phyloP scores from a whole-genome alignment of 2,329 filamentous ascomycete species.

The Exophiala lecanii-corni region DNA sequence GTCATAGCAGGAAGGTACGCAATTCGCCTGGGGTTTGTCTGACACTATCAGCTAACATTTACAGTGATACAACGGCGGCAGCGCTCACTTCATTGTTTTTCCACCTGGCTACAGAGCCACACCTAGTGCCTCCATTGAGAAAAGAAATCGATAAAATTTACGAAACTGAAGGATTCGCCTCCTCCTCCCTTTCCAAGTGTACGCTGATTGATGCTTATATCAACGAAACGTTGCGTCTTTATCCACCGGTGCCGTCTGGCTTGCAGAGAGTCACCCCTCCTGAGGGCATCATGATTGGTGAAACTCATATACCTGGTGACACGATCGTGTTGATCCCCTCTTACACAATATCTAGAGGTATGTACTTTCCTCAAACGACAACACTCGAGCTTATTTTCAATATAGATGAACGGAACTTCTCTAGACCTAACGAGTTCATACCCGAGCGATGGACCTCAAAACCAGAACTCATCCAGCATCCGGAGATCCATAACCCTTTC shows the following conservation, averaged over 20 bases:
- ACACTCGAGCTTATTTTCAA: too few relatives aligned
- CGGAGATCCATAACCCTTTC: constrained; percentile 32
- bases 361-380: constrained; percentile 9
- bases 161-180: constrained; percentile 3
- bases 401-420: constrained; percentile 29
- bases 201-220: constrained; percentile 35
- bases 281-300: constrained; percentile 34
- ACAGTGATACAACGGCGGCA: constrained; percentile 40
- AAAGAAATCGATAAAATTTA: constrained; percentile 15
- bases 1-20: constrained; percentile 12
- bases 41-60: too few relatives aligned
- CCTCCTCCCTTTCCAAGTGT: constrained; percentile 5
- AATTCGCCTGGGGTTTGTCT: too few relatives aligned
- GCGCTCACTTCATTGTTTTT: constrained; percentile 40
- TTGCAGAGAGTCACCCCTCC: constrained; percentile 35
- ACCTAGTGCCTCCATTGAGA: constrained; percentile 3
- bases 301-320: constrained; percentile 30
- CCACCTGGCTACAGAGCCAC: constrained; percentile 28
- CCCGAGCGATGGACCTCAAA: constrained; percentile 36
- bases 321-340: background rate
- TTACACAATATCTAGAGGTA: background rate
- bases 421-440: constrained; percentile 30
- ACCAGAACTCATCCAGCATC: constrained; percentile 31
- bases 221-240: constrained; percentile 39
- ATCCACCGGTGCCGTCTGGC: constrained; percentile 36